Evolutionary conservation across 805 yeast genomes (phyloP), one percentile per base, ranked within the genome.

Genomic region (Candida ortonii): DNA sequence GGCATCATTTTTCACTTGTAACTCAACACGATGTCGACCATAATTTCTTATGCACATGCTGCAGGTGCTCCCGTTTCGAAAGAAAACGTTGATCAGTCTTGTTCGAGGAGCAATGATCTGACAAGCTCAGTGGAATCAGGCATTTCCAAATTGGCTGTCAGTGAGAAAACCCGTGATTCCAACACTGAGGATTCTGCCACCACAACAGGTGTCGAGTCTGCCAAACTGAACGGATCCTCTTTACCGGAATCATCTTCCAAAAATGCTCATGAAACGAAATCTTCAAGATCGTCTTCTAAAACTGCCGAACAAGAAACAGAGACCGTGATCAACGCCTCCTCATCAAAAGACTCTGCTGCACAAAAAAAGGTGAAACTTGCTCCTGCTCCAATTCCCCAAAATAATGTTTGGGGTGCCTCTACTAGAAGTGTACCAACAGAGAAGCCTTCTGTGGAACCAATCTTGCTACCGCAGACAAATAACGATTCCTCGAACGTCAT

Each of bases 351-450:
- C n/a, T n/a, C 11, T 16, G 30, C 38, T 15, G 41, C 46, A 36
- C 36, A 49, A 33, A 54, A 53, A 31, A 50, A 49, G 41, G 57
- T 43, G 39, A 59, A 50, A 55, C 59, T 75, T 18, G 76, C 80
- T 7, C 84, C 85, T 4, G 85, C 85, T 17, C 84, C 85, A 10
- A 67, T 76, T 18, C 85, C 84, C 21, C 61, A 65, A 32, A 71
- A 70, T 25, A 76, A 70, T 47, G 80, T 80, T n/a, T 80, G 86
- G 86, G 73, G 73, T 40, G 49, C 53, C 8, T 38, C 51, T 12
- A 46, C 64, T 19, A 34, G 63, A 20, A 39, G 52, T 37, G 43
- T 54, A 26, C 16, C 35, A 22, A 53, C 57, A 40, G 57, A 50
- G 31, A 59, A 64, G 59, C 66, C 72, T 21, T 54, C 67, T 19